phyloP scores from a whole-genome alignment of 2,329 filamentous ascomycete species.

The Fonsecaea multimorphosa region DNA sequence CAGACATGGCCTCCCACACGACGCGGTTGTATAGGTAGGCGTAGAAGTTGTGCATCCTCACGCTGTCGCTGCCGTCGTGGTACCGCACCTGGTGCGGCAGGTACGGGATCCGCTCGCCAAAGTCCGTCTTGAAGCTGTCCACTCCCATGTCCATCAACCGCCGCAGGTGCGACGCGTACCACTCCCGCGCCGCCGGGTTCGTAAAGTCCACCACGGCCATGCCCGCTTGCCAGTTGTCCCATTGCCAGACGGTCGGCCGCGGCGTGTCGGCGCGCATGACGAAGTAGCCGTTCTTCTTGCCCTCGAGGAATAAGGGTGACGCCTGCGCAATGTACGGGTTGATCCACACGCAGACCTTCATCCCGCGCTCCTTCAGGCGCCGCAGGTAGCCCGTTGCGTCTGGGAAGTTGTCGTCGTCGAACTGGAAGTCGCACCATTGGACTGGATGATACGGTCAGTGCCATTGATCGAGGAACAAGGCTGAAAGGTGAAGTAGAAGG shows the following conservation, averaged over 20 bases:
- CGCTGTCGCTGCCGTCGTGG: slow-evolving; percentile 66
- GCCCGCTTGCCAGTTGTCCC: slow-evolving; percentile 78
- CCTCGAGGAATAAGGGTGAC: slow-evolving; percentile 68
- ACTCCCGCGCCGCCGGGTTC: slow-evolving; percentile 69
- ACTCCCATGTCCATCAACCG: slow-evolving; percentile 71
- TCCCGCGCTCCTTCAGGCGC: slow-evolving; percentile 66
- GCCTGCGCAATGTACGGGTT: slow-evolving; percentile 76
- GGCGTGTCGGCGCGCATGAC: slow-evolving; percentile 72
- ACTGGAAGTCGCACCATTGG: slow-evolving; percentile 76
- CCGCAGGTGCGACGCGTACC: slow-evolving; percentile 68
- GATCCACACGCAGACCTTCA: slow-evolving; percentile 77
- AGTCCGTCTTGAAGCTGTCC: slow-evolving; percentile 77
- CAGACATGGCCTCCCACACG: slow-evolving; percentile 66
- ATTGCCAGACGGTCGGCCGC: slow-evolving; percentile 65
- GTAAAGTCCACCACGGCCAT: slow-evolving; percentile 78
- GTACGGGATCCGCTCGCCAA: slow-evolving; percentile 73
- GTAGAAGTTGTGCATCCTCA: slow-evolving; percentile 78
- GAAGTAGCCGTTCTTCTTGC: slow-evolving; percentile 68
- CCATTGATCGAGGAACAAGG: not conserved
- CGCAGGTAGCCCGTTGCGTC: slow-evolving; percentile 69
- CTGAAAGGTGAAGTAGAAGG: no score
- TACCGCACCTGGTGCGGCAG: slow-evolving; percentile 62
- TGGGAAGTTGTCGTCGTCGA: slow-evolving; percentile 71
- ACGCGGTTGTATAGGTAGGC: slow-evolving; percentile 74
- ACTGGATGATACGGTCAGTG: slow-evolving; percentile 41